Conservation (phyloP, 2,329 filamentous ascomycete genomes). For the Teratosphaeria nubilosa region DNA sequence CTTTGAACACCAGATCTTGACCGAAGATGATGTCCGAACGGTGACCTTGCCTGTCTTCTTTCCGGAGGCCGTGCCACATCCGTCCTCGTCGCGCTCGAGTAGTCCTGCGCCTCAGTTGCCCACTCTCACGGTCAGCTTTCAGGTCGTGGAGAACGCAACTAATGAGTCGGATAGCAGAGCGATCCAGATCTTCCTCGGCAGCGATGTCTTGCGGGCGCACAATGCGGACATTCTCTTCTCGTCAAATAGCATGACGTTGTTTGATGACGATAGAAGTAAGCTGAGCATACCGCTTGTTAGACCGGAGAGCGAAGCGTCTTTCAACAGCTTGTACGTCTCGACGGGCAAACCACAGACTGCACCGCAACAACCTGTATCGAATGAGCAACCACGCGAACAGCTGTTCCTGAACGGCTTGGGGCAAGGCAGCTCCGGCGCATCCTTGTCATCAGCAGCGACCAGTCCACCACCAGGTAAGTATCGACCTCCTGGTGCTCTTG, state of each 20-base stretch:
- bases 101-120: conserved; percentile 73
- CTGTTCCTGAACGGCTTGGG: conserved; percentile 25
- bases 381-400: conserved; percentile 43
- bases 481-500: conserved; percentile 19
- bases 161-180: conserved; percentile 43
- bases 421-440: conserved; percentile 16
- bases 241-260: conserved; percentile 77
- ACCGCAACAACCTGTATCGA: background rate
- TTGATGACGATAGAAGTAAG: conserved; percentile 77
- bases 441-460: conserved; percentile 14
- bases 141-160: conserved; percentile 50
- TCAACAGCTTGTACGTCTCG: conserved; percentile 64
- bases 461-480: conserved; percentile 21
- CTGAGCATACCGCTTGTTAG: conserved; percentile 85
- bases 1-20: conserved; percentile 46
- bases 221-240: conserved; percentile 89
- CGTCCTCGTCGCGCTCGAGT: conserved; percentile 60
- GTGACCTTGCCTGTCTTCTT: conserved; percentile 78
- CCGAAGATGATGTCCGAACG: conserved; percentile 49
- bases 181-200: conserved; percentile 83
- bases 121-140: conserved; percentile 68
- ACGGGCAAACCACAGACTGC: conserved; percentile 15
- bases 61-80: conserved; percentile 76
- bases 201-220: conserved; percentile 73
- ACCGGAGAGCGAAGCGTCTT: conserved; percentile 74